A percentile compares a stretch with the other conserved stretches of the same genome.
phyloP scores from a whole-genome alignment of 2,329 filamentous ascomycete species.

The Aspergillus transmontanensis region DNA sequence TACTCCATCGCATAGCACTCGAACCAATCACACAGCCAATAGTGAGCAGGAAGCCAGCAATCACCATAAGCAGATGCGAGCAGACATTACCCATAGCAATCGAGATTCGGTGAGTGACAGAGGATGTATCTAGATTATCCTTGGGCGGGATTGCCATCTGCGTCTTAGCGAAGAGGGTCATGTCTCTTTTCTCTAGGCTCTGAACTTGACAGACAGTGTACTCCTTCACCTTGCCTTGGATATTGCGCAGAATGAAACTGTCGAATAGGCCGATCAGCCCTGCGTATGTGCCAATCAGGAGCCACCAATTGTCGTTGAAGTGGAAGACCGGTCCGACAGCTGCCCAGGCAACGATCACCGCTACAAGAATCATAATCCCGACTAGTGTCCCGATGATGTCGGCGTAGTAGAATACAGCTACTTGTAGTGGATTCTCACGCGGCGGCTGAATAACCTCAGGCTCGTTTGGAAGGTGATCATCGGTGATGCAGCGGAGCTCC shows the following conservation, averaged over 20 bases:
- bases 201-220: constrained; percentile 22
- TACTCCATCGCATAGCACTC: constrained; percentile 34
- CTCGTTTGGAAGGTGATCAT: constrained; percentile 32
- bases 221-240: constrained; percentile 34
- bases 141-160: constrained; percentile 9
- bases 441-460: constrained; percentile 36
- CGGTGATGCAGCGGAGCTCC: constrained; percentile 19
- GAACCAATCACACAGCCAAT: constrained; percentile 31
- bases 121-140: not conserved
- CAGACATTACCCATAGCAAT: constrained; percentile 24
- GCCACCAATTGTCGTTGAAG: constrained; percentile 51
- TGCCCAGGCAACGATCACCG: constrained; percentile 43
- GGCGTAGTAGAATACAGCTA: constrained; percentile 41
- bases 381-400: constrained; percentile 48
- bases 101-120: constrained; percentile 26
- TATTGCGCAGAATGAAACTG: constrained; percentile 50
- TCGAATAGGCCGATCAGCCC: constrained; percentile 51
- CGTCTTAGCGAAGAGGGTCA: not conserved
- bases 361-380: constrained; percentile 42
- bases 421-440: constrained; percentile 36
- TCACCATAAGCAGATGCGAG: constrained; percentile 33
- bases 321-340: constrained; percentile 42
- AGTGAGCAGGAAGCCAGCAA: constrained; percentile 28
- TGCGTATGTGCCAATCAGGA: constrained; percentile 53
- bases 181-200: constrained; percentile 18